Percentiles rank a stretch among this genome's conserved stretches.
These are phyloP conservation scores for Nemania serpens DNA, from an alignment of 2,329 filamentous ascomycete species.

Conservation along the genomic window DNA sequence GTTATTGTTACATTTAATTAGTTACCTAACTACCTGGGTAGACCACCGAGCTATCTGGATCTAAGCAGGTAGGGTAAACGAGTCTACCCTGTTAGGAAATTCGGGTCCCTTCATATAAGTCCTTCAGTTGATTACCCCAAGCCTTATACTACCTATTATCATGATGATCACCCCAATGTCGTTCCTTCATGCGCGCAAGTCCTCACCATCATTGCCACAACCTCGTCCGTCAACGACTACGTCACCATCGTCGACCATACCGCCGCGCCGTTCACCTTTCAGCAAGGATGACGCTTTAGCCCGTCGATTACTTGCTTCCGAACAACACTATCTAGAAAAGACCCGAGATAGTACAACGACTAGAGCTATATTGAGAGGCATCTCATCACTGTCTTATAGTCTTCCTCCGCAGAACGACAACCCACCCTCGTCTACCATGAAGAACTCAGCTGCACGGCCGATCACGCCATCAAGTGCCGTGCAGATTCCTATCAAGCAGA, in stretches of 20 bases:
- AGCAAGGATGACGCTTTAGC: slow-evolving; percentile 41
- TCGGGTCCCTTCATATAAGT: slow-evolving; percentile 15
- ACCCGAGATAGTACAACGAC: slow-evolving; percentile 21
- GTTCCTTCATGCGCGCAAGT: slow-evolving; percentile 44
- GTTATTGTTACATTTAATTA: slow-evolving; percentile 9
- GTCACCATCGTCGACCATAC: slow-evolving; percentile 25
- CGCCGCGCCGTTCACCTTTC: slow-evolving; percentile 26
- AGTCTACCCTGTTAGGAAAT: slow-evolving; percentile 19
- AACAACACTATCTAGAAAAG: slow-evolving; percentile 26
- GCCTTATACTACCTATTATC: slow-evolving; percentile 24
- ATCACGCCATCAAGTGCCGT: slow-evolving; percentile 55
- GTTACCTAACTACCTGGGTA: neutral
- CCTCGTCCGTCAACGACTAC: slow-evolving; percentile 17
- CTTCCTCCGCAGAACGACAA: slow-evolving; percentile 34
- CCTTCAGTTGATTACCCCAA: slow-evolving; percentile 4
- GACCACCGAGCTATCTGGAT: neutral
- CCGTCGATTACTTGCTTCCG: slow-evolving; percentile 27
- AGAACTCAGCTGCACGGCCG: slow-evolving; percentile 42
- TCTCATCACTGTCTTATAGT: slow-evolving; percentile 33
- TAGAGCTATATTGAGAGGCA: slow-evolving; percentile 38
- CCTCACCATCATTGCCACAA: slow-evolving; percentile 28
- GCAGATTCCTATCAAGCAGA: slow-evolving; percentile 55
- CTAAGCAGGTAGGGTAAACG: neutral
- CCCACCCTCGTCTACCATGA: slow-evolving; percentile 40
- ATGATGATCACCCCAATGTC: slow-evolving; percentile 50